Conservation (phyloP, 73 alveolate genomes). For the Uronychia setigera region DNA sequence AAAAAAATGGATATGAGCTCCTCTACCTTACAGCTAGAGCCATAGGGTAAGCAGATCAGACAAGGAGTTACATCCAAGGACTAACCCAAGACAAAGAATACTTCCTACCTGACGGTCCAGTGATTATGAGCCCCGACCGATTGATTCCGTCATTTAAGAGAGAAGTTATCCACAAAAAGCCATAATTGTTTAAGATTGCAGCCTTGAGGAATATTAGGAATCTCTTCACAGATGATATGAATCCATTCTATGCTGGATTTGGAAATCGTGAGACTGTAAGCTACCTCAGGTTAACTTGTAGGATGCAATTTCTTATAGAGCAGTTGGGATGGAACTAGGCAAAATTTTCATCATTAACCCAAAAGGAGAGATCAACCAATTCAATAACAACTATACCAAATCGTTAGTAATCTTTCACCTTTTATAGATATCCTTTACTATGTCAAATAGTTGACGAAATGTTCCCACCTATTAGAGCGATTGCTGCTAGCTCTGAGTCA, state of each 20-base stretch:
- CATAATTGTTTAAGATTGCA: constrained; percentile 90
- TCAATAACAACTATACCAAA: constrained; percentile 32
- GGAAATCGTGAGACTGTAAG: constrained; percentile 94
- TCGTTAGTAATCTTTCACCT: constrained; percentile 7
- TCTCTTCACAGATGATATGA: constrained; percentile 78
- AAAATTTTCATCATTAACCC: constrained; percentile 89
- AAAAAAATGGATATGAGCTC: constrained; percentile 89
- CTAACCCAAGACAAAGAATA: constrained; percentile 55
- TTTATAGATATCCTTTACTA: constrained; percentile 25
- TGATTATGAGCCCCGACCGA: constrained; percentile 96
- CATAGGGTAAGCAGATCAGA: constrained; percentile 85
- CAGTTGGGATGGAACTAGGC: constrained; percentile 79
- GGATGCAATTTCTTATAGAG: constrained; percentile 96
- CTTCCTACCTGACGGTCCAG: constrained; percentile 95
- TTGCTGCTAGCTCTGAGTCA: background rate
- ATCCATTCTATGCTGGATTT: constrained; percentile 97
- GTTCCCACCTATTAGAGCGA: constrained; percentile 44
- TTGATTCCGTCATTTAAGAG: constrained; percentile 85
- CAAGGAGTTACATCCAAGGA: constrained; percentile 71
- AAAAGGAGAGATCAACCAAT: constrained; percentile 55
- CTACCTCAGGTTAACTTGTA: background rate
- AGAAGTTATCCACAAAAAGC: constrained; percentile 91
- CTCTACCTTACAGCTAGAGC: constrained; percentile 97
- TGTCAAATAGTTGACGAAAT: constrained; percentile 48
- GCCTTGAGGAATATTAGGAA: constrained; percentile 84